These are phyloP conservation scores for Oryza australiensis DNA, from an alignment of 176 grass and related monocot species.

Conservation along the genomic window DNA sequence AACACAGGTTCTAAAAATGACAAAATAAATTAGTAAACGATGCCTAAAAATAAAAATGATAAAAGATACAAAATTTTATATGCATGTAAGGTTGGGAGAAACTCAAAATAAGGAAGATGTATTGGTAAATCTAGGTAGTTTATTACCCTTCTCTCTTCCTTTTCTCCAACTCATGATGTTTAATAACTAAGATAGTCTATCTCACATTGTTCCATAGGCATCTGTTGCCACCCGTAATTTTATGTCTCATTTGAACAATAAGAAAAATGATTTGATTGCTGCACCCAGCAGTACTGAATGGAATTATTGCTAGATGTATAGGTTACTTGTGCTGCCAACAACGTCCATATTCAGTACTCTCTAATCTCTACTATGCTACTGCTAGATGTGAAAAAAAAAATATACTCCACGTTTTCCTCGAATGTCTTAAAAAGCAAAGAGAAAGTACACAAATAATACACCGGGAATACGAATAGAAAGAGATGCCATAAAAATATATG, in stretches of 20 bases:
- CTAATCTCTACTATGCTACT: slow-evolving; percentile 20
- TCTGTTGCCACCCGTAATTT: not conserved
- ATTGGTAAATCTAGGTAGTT: not conserved
- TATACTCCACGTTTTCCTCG: not conserved
- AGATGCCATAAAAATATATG: not conserved
- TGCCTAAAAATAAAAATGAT: slow-evolving; percentile 1
- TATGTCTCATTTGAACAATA: slow-evolving; percentile 14
- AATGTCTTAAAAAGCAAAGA: slow-evolving; percentile 12
- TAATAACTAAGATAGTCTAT: not conserved
- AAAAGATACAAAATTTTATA: slow-evolving; percentile 1
- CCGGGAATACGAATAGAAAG: slow-evolving; percentile 5
- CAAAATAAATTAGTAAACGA: not conserved
- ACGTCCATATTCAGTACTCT: slow-evolving; percentile 4
- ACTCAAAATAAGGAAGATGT: slow-evolving; percentile 4
- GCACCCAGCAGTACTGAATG: not conserved
- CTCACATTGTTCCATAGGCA: slow-evolving; percentile 18
- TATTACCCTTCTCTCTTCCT: not conserved
- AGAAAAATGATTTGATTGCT: slow-evolving; percentile 10
- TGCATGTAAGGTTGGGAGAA: slow-evolving; percentile 12
- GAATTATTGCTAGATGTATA: slow-evolving; percentile 1
- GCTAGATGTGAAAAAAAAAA: slow-evolving; percentile 3
- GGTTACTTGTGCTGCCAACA: slow-evolving; percentile 6
- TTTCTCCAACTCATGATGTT: not conserved
- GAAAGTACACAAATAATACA: slow-evolving; percentile 7
- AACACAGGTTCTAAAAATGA: not conserved